phyloP scores from a whole-genome alignment of 2,329 filamentous ascomycete genomes.

The Hypomyces rosellus region DNA sequence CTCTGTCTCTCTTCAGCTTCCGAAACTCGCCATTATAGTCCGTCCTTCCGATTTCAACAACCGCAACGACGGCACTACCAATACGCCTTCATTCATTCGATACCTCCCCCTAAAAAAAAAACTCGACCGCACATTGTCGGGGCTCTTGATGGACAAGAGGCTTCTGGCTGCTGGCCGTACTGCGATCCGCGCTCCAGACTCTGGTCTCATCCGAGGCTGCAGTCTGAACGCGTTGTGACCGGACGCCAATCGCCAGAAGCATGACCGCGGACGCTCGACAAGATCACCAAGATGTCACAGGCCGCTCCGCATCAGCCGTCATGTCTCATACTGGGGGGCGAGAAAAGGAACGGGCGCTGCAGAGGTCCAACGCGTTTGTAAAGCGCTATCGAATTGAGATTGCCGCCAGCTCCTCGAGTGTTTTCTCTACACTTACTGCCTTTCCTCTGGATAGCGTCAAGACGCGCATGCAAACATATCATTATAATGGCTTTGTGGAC shows the following conservation, averaged over 20 bases:
- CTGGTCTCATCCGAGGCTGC: conserved; percentile 22
- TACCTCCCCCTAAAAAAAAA: background rate
- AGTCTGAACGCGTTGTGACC: conserved; percentile 22
- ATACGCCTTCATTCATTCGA: background rate
- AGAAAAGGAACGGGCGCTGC: conserved; percentile 14
- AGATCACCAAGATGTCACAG: conserved; percentile 34
- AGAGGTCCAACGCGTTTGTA: conserved; percentile 42
- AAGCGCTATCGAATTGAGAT: conserved; percentile 78
- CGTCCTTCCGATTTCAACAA: background rate
- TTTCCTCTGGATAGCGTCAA: conserved; percentile 87
- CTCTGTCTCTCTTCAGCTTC: no score
- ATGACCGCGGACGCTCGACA: conserved; percentile 32
- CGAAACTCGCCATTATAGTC: background rate
- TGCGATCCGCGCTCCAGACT: conserved; percentile 24
- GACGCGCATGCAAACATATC: conserved; percentile 83
- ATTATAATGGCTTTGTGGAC: conserved; percentile 66
- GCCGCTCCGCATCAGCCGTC: conserved; percentile 24
- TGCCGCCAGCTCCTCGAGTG: conserved; percentile 68
- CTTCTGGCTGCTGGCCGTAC: conserved; percentile 30
- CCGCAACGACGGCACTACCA: background rate
- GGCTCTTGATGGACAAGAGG: conserved; percentile 33
- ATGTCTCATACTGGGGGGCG: conserved; percentile 22
- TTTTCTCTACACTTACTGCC: conserved; percentile 72
- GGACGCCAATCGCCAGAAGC: conserved; percentile 24
- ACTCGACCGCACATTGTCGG: conserved; percentile 1